phyloP scores from a whole-genome alignment of 345 rosid genomes.

The Noccaea caerulescens region DNA sequence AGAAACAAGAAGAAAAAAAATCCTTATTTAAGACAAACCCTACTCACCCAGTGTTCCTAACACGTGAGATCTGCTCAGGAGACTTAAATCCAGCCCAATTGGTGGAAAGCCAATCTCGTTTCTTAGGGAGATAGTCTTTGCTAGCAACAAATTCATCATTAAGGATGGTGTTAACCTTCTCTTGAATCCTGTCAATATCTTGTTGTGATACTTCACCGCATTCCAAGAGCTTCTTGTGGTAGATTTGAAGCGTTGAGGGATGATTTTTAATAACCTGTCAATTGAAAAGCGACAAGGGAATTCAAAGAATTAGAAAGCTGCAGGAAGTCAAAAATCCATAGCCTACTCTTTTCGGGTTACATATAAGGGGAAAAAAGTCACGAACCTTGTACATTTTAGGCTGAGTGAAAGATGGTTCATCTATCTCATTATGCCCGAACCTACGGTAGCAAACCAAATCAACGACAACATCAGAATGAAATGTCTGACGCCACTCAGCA shows the following conservation, averaged over 20 bases:
- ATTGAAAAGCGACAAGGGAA: constrained; percentile 22
- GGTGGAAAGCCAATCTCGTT: constrained; percentile 85
- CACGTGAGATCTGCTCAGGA: constrained; percentile 79
- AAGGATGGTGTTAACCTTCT: constrained; percentile 68
- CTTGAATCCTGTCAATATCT: constrained; percentile 59
- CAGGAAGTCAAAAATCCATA: not conserved
- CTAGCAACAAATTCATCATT: constrained; percentile 73
- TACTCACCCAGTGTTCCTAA: constrained; percentile 75
- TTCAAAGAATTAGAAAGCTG: constrained; percentile 4
- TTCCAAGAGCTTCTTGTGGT: constrained; percentile 64
- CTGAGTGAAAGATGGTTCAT: constrained; percentile 85
- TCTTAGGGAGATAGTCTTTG: constrained; percentile 70
- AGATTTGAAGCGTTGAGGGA: constrained; percentile 72
- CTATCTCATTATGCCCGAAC: constrained; percentile 86
- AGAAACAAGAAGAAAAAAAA: not conserved
- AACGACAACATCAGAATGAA: constrained; percentile 81
- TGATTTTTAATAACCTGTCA: constrained; percentile 69
- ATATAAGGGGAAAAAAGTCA: not conserved
- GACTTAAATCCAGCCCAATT: constrained; percentile 83
- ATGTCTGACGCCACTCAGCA: constrained; percentile 90
- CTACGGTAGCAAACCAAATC: constrained; percentile 79
- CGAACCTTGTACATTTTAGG: constrained; percentile 86
- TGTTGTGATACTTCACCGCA: constrained; percentile 64
- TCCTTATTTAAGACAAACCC: not conserved
- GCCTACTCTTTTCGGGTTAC: constrained; percentile 3